phyloP scores from a whole-genome alignment of 1,139 yeast species.

The Arxiozyma slooffiae region DNA sequence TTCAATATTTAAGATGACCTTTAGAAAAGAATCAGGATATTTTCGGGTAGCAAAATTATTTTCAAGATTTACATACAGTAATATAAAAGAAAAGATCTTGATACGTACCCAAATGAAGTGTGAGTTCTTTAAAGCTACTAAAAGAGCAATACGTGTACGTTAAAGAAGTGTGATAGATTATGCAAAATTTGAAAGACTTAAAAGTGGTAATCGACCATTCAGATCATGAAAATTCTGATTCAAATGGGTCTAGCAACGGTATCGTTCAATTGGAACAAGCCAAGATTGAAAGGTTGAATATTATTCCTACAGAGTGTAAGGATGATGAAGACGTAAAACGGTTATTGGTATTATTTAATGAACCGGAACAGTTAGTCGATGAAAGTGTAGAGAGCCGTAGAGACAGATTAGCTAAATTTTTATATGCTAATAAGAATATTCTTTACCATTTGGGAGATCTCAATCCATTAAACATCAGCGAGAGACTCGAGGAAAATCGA shows the following conservation, averaged over 20 bases:
- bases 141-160: neutral
- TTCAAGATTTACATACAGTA: neutral
- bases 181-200: neutral
- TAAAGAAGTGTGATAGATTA: neutral
- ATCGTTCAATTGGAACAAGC: neutral
- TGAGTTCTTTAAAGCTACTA: too few relatives aligned
- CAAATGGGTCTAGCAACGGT: conserved; percentile 10
- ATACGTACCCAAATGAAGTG: neutral
- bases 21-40: too few relatives aligned
- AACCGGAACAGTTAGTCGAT: conserved; percentile 51
- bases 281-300: neutral
- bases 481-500: conserved; percentile 17
- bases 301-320: conserved; percentile 39
- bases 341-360: conserved; percentile 41
- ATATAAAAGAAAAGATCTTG: too few relatives aligned
- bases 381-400: conserved; percentile 58
- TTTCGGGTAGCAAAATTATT: too few relatives aligned
- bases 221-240: neutral
- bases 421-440: conserved; percentile 23
- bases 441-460: conserved; percentile 17
- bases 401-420: conserved; percentile 41
- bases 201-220: neutral
- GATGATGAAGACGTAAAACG: conserved; percentile 57
- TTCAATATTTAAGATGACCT: neutral
- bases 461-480: neutral